Base-by-base conservation (phyloP, 176 grass and related monocot genomes). In the Eleusine coracana region DNA sequence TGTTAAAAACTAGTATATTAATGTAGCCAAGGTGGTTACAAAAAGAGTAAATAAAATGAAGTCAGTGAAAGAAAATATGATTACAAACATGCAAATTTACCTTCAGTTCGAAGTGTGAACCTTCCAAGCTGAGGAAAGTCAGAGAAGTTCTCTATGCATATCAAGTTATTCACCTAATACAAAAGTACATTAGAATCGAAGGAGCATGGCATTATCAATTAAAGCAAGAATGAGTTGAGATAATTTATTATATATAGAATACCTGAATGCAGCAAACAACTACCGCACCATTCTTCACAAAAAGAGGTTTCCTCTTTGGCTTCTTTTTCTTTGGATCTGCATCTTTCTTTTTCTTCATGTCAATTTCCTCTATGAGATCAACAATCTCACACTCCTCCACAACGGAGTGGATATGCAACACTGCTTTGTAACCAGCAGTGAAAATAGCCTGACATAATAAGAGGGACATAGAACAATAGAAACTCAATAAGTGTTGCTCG, bases 321-420 rank as follows among this genome's bases (percentile, higher is more conserved):
- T 91, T 98, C 82, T 89, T 97, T 66, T 91, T 95, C 85, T 93
- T 98, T 7, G 87, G 79, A 64, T 95, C 96, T 52, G 85, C 78
- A 56, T 89, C 90, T 85, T 95, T 95, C 68, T 71, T 90, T 87
- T 87, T 95, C 82, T 91, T 95, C 64, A 87, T 95, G 16, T 93
- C 94, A 71, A 97, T 97, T 89, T 97, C 94, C 73, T 93, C 94
- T 95, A 98, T 93, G 74, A 98, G 88, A 40, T 98, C 96, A 46
- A 98, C 87, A 84, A 98, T 95, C 78, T 98, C 96, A 89, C 92
- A 93, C 77, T 98, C 96, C 80, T 98, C 96, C 21, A 98, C 96
- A 27, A 98, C 76, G 27, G 96, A 92, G 70, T 98, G 96, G 79
- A 98, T 95, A 84, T 98, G 96, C 83, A 98, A 71, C 62, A 98